Base-by-base conservation (phyloP, 495 filamentous ascomycete species). In the Aspergillus homomorphus region DNA sequence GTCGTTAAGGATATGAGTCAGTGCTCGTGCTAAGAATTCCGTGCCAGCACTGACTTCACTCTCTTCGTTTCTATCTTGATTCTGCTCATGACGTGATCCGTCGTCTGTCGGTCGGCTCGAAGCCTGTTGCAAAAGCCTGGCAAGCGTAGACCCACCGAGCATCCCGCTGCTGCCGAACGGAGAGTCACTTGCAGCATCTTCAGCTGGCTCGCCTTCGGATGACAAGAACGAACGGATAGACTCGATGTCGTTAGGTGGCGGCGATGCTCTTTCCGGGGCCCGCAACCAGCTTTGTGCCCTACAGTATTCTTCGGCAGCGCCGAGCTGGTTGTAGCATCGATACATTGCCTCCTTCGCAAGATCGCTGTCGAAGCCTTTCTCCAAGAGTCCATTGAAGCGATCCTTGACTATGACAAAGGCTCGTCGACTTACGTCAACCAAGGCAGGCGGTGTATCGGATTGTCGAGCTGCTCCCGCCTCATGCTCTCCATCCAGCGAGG, bases 341-440 rank as follows among this genome's bases (percentile, higher is more conserved):
- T 89, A 96, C 4, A 92, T 72, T 18, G 89, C 90, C 71, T 97
- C 92, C n/a, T 78, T 79, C 15, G 81, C 86, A 24, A 96, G 73
- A 9, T 83, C 80, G 24, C 76, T 66, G 28, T 82, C 77, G 57
- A 73, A 85, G 0, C 81, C 81, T 48, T 78, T 68, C 18, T 74
- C 77, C 41, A 66, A 68, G 28, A 87, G 60, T 22, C 68, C 60
- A 42, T 64, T 67, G 2, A 78, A 57, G 8, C 77, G 72, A 7
- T 84, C 81, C 14, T 68, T 70, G 57, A 78, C 75, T 20, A 87
- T 72, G 21, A 72, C 77, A 56, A 80, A 80, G 45, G 67, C 68
- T 62, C 70, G 80, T 50, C 68, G 69, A 30, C 69, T 57, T 0
- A 63, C 46, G 20, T 77, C 77, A 8, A 61, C 51, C 53, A 72